Base-by-base conservation (phyloP, 1,284 basidiomycete genomes). In the Amylostereum areolatum region DNA sequence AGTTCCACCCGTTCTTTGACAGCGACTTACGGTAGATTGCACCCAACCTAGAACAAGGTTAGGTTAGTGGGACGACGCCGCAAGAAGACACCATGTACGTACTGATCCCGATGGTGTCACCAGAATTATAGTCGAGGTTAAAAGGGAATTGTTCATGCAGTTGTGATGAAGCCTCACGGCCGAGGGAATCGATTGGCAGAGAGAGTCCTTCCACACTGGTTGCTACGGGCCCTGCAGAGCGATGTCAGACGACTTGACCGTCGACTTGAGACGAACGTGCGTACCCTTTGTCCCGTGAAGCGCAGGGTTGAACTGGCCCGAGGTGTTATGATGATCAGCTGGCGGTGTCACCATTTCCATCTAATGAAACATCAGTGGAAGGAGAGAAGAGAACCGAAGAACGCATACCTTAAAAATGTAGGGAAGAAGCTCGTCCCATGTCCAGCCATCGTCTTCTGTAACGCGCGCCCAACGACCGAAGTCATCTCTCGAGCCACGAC, bases 381-480 rank as follows among this genome's bases (percentile, higher is more conserved):
- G n/a, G 35, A 36, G 39, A 24, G 3, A 28, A 30, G 24, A 25
- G 18, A 25, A 41, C 10, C 7, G 9, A 41, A 28, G 5, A 3
- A 3, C 6, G 9, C 48, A 9, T 53, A 66, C 68, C 55, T 63
- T 66, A 27, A 54, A 51, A 35, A 69, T 57, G 48, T 67, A 71
- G 8, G 58, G 57, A 36, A 58, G 56, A 45, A 73, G 53, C 18
- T 53, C 59, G 4, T 61, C 56, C 71, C 72, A 72, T 4, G 61
- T 59, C 71, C 70, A 74, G 4, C 65, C 63, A 0, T 53, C 7
- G 44, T 73, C 71, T 5, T 64, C 66, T 10, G 68, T 61, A 24
- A 69, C 51, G 1, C 52, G 51, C 3, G 69, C 70, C 43, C 60
- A 65, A 8, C 61, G 55, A 51, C 72, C 62, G 47, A 59, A 73